These are phyloP conservation scores for Pleurotus salmoneostramineus DNA, from an alignment of 768 basidiomycete species.

Conservation along the genomic window DNA sequence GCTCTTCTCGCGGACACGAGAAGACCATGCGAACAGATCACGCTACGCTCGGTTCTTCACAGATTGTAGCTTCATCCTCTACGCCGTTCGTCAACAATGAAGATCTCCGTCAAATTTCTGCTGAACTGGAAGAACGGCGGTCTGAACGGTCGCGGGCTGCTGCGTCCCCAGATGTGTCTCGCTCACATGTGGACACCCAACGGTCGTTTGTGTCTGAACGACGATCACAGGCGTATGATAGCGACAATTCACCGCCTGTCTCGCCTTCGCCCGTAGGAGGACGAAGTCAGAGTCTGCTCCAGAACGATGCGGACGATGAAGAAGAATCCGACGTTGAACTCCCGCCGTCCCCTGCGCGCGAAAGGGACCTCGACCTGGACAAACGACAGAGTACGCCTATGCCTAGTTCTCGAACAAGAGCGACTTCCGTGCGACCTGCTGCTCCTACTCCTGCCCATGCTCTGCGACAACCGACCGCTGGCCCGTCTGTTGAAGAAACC, in stretches of 20 bases:
- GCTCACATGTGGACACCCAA: slow-evolving; percentile 8
- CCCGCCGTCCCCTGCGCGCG: slow-evolving; percentile 5
- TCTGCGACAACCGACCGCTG: slow-evolving; percentile 11
- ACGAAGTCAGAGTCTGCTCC: slow-evolving; percentile 7
- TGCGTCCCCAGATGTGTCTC: slow-evolving; percentile 11
- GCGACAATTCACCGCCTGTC: neutral
- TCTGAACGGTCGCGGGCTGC: slow-evolving; percentile 32
- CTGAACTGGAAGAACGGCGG: slow-evolving; percentile 64
- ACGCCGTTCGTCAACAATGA: slow-evolving; percentile 47
- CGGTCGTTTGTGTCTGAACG: slow-evolving; percentile 2
- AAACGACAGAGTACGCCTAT: slow-evolving; percentile 4
- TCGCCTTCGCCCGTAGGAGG: slow-evolving; percentile 10
- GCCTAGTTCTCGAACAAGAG: slow-evolving; percentile 1
- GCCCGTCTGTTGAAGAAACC: slow-evolving; percentile 25
- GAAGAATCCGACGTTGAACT: slow-evolving; percentile 12
- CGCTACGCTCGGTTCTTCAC: slow-evolving; percentile 30
- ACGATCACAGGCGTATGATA: neutral
- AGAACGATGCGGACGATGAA: slow-evolving; percentile 16
- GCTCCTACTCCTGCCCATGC: slow-evolving; percentile 34
- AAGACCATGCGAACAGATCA: slow-evolving; percentile 48
- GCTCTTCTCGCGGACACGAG: neutral
- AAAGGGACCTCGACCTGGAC: neutral
- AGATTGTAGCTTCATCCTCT: neutral
- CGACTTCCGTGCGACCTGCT: slow-evolving; percentile 21
- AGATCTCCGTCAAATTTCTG: slow-evolving; percentile 60